phyloP scores from a whole-genome alignment of 805 yeast genomes.

The Geotrichum ghanense region DNA sequence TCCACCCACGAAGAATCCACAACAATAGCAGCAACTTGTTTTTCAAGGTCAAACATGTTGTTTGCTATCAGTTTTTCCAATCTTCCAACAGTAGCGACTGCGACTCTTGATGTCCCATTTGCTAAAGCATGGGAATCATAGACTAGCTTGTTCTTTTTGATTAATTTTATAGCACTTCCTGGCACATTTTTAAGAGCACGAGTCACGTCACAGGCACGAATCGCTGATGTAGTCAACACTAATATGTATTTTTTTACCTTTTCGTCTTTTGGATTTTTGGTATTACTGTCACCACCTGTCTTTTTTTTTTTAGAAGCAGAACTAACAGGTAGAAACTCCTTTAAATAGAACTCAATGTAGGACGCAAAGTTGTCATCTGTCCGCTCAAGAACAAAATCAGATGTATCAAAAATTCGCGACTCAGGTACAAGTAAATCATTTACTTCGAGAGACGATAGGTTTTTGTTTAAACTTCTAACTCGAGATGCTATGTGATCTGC shows the following conservation, averaged over 20 bases:
- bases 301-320: conserved; percentile 9
- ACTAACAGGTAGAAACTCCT: conserved; percentile 28
- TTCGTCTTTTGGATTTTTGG: conserved; percentile 12
- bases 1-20: conserved; percentile 55
- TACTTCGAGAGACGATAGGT: conserved; percentile 65
- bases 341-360: conserved; percentile 32
- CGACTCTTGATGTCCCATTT: conserved; percentile 26
- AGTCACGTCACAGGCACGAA: conserved; percentile 78
- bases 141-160: conserved; percentile 60
- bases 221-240: conserved; percentile 61
- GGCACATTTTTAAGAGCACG: conserved; percentile 40
- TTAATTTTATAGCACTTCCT: conserved; percentile 54
- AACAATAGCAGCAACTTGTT: conserved; percentile 42
- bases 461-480: conserved; percentile 48
- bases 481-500: conserved; percentile 56
- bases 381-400: conserved; percentile 43
- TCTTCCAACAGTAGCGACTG: conserved; percentile 58
- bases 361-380: conserved; percentile 41
- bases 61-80: conserved; percentile 35
- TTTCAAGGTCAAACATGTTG: conserved; percentile 29
- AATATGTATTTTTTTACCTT: conserved; percentile 36
- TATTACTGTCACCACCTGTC: conserved; percentile 14
- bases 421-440: conserved; percentile 48
- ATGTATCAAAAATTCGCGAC: conserved; percentile 51
- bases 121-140: conserved; percentile 44